phyloP scores from a whole-genome alignment of 2,329 filamentous ascomycete genomes.

The Hypoxylon sp. region DNA sequence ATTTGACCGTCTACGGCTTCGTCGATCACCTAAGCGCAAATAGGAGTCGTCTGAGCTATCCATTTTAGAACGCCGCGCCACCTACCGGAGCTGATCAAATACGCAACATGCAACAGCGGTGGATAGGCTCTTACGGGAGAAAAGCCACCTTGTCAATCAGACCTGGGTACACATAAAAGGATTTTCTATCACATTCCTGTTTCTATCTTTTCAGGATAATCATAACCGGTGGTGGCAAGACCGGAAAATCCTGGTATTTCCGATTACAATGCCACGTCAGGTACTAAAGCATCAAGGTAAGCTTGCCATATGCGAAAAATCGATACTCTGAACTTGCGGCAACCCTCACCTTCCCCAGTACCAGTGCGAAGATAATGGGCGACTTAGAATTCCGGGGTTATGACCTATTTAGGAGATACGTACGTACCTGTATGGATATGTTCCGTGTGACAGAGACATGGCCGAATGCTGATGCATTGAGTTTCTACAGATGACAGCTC shows the following conservation, averaged over 20 bases:
- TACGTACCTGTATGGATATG: slow-evolving; percentile 1
- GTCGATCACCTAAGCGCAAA: background rate
- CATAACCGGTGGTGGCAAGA: slow-evolving; percentile 15
- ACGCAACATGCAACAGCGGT: slow-evolving; percentile 1
- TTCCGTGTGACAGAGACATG: slow-evolving; percentile 1
- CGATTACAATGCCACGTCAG: slow-evolving; percentile 25
- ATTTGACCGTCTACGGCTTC: background rate
- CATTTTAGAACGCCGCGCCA: background rate
- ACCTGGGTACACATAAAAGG: slow-evolving; percentile 1
- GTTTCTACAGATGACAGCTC: background rate
- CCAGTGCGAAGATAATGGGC: slow-evolving; percentile 9
- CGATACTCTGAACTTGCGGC: slow-evolving; percentile 5
- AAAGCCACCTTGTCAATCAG: background rate
- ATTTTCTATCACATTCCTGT: background rate
- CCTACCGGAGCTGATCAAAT: slow-evolving; percentile 4
- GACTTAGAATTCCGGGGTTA: background rate
- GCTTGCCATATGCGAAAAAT: slow-evolving; percentile 5
- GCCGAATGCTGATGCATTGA: slow-evolving; percentile 10
- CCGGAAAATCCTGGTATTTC: background rate
- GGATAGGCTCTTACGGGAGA: background rate
- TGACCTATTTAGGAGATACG: slow-evolving; percentile 13
- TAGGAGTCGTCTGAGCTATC: background rate
- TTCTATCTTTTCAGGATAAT: background rate
- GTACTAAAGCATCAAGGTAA: slow-evolving; percentile 22
- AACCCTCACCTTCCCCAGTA: slow-evolving; percentile 1